These are phyloP conservation scores for Auricularia auricula-judae DNA, from an alignment of 768 basidiomycete genomes.

Conservation along the genomic window DNA sequence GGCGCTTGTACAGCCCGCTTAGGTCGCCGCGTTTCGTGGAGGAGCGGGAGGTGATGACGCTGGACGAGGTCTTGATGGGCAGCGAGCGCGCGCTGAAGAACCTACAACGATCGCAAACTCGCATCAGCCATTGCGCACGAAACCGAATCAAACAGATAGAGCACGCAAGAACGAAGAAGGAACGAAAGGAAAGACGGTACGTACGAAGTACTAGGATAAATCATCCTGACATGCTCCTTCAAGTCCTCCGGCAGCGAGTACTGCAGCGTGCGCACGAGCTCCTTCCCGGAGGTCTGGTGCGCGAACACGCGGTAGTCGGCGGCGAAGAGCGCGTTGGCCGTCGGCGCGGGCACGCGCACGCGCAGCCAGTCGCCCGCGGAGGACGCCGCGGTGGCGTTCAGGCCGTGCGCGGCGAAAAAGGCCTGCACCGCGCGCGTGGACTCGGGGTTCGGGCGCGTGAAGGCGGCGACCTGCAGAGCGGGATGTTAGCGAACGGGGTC, in stretches of 20 bases:
- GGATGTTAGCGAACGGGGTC: too few relatives aligned
- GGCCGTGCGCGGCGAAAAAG: neutral
- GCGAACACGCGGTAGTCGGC: constrained; percentile 20
- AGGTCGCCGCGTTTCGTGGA: too few relatives aligned
- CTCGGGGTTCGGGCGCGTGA: neutral
- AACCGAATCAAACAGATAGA: neutral
- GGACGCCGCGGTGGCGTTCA: neutral
- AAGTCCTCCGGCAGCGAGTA: neutral
- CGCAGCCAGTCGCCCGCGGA: neutral
- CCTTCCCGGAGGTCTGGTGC: neutral
- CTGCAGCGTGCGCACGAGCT: neutral
- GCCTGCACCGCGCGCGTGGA: neutral
- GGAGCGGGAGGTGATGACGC: neutral
- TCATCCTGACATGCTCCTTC: neutral
- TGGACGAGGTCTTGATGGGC: neutral
- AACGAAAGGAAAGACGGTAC: neutral
- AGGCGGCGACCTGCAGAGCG: constrained; percentile 4
- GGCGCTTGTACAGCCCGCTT: too few relatives aligned
- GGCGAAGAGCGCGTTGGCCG: constrained; percentile 15
- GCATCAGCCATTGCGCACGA: neutral
- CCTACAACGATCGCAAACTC: neutral
- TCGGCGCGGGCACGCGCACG: neutral
- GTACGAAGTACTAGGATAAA: neutral
- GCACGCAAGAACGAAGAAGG: too few relatives aligned
- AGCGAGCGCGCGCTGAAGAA: neutral